These are phyloP conservation scores for Dimargaris cristalligena DNA, from an alignment of 192 early-diverging fungal species.

Conservation along the genomic window DNA sequence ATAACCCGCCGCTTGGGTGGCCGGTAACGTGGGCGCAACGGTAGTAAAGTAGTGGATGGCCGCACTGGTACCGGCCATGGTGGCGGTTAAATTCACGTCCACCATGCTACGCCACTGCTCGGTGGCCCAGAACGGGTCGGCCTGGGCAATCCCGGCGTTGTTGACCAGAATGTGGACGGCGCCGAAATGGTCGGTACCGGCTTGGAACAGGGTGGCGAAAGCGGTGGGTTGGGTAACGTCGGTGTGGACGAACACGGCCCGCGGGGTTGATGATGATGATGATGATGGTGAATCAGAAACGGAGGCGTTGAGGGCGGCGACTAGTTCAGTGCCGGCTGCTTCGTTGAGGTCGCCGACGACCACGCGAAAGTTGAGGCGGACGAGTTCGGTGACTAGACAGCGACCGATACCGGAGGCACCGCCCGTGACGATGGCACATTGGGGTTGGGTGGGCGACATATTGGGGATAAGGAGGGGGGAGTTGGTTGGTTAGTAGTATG, in stretches of 20 bases:
- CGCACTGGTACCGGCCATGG: slow-evolving; percentile 13
- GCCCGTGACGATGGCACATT: background rate
- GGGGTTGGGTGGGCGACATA: background rate
- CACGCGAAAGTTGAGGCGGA: background rate
- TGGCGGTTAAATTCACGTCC: slow-evolving; percentile 14
- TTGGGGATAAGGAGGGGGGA: background rate
- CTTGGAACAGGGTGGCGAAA: slow-evolving; percentile 7
- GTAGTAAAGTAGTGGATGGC: slow-evolving; percentile 16
- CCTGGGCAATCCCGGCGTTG: slow-evolving; percentile 20
- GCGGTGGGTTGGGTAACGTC: slow-evolving; percentile 3
- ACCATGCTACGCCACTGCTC: slow-evolving; percentile 11
- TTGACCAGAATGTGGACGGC: slow-evolving; percentile 24
- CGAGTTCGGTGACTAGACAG: background rate
- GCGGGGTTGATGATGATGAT: too few species aligned
- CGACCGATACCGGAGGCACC: slow-evolving; percentile 2
- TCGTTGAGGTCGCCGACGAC: background rate
- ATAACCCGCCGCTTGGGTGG: slow-evolving; percentile 10
- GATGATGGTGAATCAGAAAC: too few species aligned
- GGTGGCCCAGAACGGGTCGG: slow-evolving; percentile 12
- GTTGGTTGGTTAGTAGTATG: too few species aligned
- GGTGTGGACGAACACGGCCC: background rate
- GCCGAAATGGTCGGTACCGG: slow-evolving; percentile 14
- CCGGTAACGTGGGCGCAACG: too few species aligned
- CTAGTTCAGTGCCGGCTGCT: background rate
- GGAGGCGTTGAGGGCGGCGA: background rate